Evolutionary conservation across 495 filamentous ascomycete species (phyloP), one percentile per base, ranked within the genome.

Genomic region (Tuber microsphaerosporum): DNA sequence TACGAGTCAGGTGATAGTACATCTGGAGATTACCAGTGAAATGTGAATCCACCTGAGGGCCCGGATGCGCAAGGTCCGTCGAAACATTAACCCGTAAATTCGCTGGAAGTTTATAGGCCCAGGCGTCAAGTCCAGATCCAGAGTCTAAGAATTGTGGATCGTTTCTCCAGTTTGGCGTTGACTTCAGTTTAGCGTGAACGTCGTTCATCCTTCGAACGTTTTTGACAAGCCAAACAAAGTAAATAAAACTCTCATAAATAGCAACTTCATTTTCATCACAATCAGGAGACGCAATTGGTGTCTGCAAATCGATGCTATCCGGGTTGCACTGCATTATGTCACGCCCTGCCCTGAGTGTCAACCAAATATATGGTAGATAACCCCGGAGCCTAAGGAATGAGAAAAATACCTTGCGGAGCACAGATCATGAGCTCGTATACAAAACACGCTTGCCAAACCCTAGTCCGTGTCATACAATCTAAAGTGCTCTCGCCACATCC

Each of bases 21-120:
- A 90, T 93, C 83, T 98, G 95, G 83, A 97, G 87, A 79, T 97
- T 97, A 42, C 92, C 95, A 73, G 95, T 87, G 78, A 95, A 97
- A 82, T 97, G 92, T 31, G 93, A 95, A 41, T 82, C 79, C 19
- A 82, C 75, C 8, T 92, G 89, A 69, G 97, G 86, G 90, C 91
- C 97, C 0, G 94, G 93, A 3, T 93, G 88, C 6, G 91, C 91
- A 48, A 92, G 91, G 82, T 97, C 92, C 1, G 88, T 81, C 34
- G 93, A 91, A 81, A 94, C 97, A 41, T 86, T 88, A 56, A 99
- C 85, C 78, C 93, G 89, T 80, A 98, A 83, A 83, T 97, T 92
- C 14, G 87, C 82, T 0, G 95, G 96, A 22, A 98, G 87, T 44
- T 90, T 91, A 31, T 86, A 87, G 74, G 92, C 84, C 94, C 95